Conservation (phyloP, 179 eudicot species). For the Beta macrorhiza region DNA sequence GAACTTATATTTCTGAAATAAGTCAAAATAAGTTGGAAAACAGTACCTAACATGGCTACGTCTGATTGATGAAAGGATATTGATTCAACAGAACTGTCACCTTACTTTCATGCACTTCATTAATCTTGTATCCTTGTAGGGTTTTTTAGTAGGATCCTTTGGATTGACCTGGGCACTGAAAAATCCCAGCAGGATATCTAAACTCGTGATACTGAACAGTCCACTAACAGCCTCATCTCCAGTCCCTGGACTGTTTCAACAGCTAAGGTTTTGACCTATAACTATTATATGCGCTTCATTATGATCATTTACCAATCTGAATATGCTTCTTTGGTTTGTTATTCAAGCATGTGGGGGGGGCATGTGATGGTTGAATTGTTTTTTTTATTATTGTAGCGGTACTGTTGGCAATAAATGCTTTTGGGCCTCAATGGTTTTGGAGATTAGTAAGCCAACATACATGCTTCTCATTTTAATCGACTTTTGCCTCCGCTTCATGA, state of each 20-base stretch:
- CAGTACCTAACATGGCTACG: no score
- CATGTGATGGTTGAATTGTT: not conserved
- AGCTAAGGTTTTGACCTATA: slow-evolving; percentile 63
- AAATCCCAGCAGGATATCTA: slow-evolving; percentile 65
- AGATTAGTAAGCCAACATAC: not conserved
- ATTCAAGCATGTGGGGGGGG: not conserved
- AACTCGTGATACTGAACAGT: slow-evolving; percentile 79
- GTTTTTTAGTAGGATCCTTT: slow-evolving; percentile 92
- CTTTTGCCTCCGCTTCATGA: not conserved
- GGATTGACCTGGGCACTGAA: slow-evolving; percentile 98
- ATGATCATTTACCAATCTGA: not conserved
- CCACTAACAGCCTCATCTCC: slow-evolving; percentile 91
- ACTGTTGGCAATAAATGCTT: not conserved
- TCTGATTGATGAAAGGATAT: slow-evolving; percentile 1
- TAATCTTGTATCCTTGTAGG: slow-evolving; percentile 47
- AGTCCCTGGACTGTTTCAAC: slow-evolving; percentile 91
- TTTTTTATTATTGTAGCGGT: not conserved
- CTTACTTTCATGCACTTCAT: not conserved
- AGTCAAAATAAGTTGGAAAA: no score
- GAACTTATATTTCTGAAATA: no score
- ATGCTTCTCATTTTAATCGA: not conserved
- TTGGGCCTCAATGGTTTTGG: not conserved
- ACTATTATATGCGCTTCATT: not conserved
- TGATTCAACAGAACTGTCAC: not conserved
- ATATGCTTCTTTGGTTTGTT: not conserved